Evolutionary conservation across 2,329 filamentous ascomycete genomes (phyloP).

Genomic region (Clonostachys sp.): DNA sequence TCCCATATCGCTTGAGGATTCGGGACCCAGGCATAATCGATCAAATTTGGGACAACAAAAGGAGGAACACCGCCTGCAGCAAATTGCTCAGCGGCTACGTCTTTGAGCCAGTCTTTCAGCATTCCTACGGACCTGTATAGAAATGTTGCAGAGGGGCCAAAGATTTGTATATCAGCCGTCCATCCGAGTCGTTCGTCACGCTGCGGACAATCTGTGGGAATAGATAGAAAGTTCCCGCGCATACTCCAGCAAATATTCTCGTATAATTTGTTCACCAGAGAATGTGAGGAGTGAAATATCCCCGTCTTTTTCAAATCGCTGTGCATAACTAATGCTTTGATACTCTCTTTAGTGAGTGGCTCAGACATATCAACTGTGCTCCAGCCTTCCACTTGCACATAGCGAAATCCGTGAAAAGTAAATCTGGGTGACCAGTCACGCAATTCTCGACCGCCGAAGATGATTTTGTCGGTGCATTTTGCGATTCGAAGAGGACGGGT

Average conservation of each 20-base stretch:
- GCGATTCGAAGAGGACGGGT: conserved; percentile 33
- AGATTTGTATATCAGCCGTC: conserved; percentile 46
- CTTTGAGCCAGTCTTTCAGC: conserved; percentile 41
- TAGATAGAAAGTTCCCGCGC: conserved; percentile 51
- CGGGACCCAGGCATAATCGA: neutral
- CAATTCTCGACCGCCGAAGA: conserved; percentile 7
- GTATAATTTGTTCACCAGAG: conserved; percentile 46
- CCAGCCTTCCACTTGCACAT: conserved; percentile 41
- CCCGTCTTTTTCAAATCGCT: conserved; percentile 46
- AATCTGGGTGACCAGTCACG: conserved; percentile 37
- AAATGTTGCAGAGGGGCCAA: conserved; percentile 44
- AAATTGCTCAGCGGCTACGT: conserved; percentile 19
- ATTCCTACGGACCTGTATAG: conserved; percentile 48
- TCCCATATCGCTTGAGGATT: conserved; percentile 32
- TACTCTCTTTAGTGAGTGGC: conserved; percentile 2
- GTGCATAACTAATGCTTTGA: conserved; percentile 32
- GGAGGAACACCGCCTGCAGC: neutral
- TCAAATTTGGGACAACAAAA: neutral
- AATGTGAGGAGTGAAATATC: conserved; percentile 45
- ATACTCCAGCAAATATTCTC: conserved; percentile 38
- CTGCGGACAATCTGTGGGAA: conserved; percentile 55
- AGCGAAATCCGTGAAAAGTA: conserved; percentile 49
- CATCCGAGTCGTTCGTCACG: conserved; percentile 49
- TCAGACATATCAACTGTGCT: conserved; percentile 3
- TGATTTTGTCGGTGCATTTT: conserved; percentile 31